These are phyloP conservation scores for Herpotrichia juniperi DNA, from an alignment of 2,329 filamentous ascomycete genomes.

Conservation along the genomic window DNA sequence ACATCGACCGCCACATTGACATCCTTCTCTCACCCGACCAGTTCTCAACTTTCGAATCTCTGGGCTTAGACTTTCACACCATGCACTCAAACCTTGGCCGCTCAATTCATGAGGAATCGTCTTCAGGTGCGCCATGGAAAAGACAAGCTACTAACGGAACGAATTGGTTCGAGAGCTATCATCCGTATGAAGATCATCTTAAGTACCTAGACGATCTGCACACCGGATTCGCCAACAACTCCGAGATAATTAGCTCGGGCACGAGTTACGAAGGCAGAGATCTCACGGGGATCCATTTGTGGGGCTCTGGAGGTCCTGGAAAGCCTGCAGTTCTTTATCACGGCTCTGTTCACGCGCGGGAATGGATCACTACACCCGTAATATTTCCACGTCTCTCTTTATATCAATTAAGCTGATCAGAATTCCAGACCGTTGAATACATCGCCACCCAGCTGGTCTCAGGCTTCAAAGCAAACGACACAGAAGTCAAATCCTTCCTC, in stretches of 20 bases:
- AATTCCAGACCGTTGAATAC: constrained; percentile 30
- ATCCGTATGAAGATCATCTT: constrained; percentile 38
- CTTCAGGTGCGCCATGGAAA: constrained; percentile 48
- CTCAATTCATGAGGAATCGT: constrained; percentile 49
- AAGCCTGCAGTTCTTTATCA: constrained; percentile 30
- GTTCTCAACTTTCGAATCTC: constrained; percentile 46
- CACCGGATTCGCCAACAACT: constrained; percentile 29
- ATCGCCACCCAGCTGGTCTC: constrained; percentile 33
- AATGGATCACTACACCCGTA: constrained; percentile 52
- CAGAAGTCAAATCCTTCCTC: constrained; percentile 37
- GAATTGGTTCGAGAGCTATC: constrained; percentile 40
- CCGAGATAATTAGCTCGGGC: constrained; percentile 36
- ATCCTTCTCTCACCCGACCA: constrained; percentile 50
- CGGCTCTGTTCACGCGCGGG: constrained; percentile 32
- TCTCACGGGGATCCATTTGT: constrained; percentile 38
- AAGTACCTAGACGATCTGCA: constrained; percentile 38
- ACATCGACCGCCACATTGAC: constrained; percentile 44
- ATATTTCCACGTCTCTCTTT: constrained; percentile 8
- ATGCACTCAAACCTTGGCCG: constrained; percentile 54
- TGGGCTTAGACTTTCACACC: constrained; percentile 40
- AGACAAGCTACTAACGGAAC: constrained; percentile 21
- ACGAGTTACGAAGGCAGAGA: constrained; percentile 38
- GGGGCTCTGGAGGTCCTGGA: constrained; percentile 36
- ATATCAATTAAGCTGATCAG: constrained; percentile 10
- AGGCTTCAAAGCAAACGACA: constrained; percentile 32